Evolutionary conservation across 2,329 filamentous ascomycete species (phyloP).

Genomic region (Penicillium aurantiogriseum): DNA sequence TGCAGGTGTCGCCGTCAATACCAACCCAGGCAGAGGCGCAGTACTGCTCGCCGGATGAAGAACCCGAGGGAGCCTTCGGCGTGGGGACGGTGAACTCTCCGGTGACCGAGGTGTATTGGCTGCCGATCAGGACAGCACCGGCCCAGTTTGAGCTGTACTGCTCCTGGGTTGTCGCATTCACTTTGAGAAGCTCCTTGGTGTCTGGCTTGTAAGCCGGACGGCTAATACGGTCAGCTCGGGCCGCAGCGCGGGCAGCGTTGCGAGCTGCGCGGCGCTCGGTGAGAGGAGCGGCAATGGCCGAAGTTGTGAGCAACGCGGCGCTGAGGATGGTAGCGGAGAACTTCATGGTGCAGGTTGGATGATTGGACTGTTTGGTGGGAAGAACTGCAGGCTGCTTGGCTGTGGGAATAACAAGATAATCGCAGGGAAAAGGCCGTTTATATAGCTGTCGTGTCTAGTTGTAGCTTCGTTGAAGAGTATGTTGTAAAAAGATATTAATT

Average conservation of each 20-base stretch:
- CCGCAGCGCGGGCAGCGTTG: conserved; percentile 28
- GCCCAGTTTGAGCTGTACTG: conserved; percentile 57
- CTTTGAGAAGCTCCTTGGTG: conserved; percentile 24
- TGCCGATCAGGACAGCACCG: conserved; percentile 54
- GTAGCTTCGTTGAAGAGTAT: background rate
- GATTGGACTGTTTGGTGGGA: background rate
- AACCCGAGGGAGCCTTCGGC: conserved; percentile 39
- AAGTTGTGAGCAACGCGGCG: conserved; percentile 43
- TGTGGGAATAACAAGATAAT: background rate
- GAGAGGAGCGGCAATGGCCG: conserved; percentile 50
- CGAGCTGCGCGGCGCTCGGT: conserved; percentile 34
- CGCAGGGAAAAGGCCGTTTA: background rate
- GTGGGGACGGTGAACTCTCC: conserved; percentile 55
- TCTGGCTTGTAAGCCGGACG: conserved; percentile 31
- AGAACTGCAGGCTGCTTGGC: background rate
- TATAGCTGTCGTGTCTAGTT: background rate
- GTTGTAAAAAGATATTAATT: too few species aligned
- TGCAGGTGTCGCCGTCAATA: conserved; percentile 58
- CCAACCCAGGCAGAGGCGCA: conserved; percentile 57
- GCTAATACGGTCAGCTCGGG: conserved; percentile 26
- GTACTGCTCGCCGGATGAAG: conserved; percentile 34
- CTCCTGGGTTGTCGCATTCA: conserved; percentile 42
- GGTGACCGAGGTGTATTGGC: conserved; percentile 51
- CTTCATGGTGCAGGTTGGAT: conserved; percentile 49
- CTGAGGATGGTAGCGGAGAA: conserved; percentile 40